These are phyloP conservation scores for Colletotrichum siamense DNA, from an alignment of 2,329 filamentous ascomycete genomes.

Conservation along the genomic window DNA sequence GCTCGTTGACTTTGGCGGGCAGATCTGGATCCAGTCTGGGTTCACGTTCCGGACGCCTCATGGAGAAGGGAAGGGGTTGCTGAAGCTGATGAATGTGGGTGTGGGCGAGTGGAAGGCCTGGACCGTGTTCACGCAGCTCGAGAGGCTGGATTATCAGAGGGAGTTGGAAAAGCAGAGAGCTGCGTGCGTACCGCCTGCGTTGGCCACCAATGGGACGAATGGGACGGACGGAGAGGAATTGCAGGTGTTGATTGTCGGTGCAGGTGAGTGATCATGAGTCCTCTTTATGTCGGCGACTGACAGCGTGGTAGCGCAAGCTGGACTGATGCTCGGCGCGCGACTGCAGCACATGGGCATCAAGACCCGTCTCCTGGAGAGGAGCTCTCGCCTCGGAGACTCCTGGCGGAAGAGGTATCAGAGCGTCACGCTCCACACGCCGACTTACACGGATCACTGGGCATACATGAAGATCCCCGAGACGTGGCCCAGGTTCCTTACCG, in stretches of 20 bases:
- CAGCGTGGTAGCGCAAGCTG: constrained; percentile 41
- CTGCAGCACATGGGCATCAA: constrained; percentile 31
- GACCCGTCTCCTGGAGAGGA: constrained; percentile 48
- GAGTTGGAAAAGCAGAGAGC: background rate
- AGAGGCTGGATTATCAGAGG: constrained; percentile 26
- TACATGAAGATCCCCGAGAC: constrained; percentile 28
- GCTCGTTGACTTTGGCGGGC: constrained; percentile 17
- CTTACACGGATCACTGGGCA: constrained; percentile 28
- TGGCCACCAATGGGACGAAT: constrained; percentile 23
- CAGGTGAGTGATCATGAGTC: too few species aligned
- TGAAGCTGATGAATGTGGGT: constrained; percentile 23
- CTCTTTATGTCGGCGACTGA: too few species aligned
- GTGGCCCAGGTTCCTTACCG: constrained; percentile 39
- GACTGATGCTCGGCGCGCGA: constrained; percentile 41
- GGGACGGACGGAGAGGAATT: constrained; percentile 30
- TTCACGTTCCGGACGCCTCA: constrained; percentile 24
- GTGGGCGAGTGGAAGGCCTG: constrained; percentile 28
- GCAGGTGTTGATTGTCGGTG: constrained; percentile 44
- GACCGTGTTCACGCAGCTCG: constrained; percentile 28
- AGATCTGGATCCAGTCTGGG: constrained; percentile 22
- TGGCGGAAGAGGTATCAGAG: constrained; percentile 54
- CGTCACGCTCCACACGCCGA: constrained; percentile 26
- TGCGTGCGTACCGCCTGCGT: background rate
- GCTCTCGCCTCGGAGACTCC: constrained; percentile 51
- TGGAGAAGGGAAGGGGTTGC: constrained; percentile 25